These are phyloP conservation scores for Leishmania amazonensis DNA, from an alignment of 208 protist genomes.

Conservation along the genomic window DNA sequence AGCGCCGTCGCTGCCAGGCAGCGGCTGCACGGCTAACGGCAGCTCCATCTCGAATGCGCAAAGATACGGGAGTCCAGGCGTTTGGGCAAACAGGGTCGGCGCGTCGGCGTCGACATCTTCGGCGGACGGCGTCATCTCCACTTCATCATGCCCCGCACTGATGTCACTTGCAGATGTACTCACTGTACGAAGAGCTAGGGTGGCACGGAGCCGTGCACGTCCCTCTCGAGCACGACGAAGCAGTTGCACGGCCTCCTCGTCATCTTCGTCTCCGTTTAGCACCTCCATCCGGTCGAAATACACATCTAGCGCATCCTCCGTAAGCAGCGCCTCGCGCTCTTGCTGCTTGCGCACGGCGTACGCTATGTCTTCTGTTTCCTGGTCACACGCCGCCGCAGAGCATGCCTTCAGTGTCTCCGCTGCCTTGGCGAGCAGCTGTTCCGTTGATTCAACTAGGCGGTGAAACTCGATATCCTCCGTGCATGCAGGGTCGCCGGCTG, in stretches of 20 bases:
- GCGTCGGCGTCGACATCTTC: background rate
- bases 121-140: too few relatives aligned
- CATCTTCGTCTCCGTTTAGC: slow-evolving; percentile 23
- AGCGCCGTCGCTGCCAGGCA: background rate
- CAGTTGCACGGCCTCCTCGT: slow-evolving; percentile 33
- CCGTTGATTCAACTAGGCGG: slow-evolving; percentile 14
- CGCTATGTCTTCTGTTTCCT: background rate
- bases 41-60: slow-evolving; percentile 73
- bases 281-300: slow-evolving; percentile 15
- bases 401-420: background rate
- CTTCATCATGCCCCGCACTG: background rate
- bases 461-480: slow-evolving; percentile 6
- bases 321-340: slow-evolving; percentile 12
- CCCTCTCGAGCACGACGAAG: slow-evolving; percentile 25
- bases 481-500: background rate
- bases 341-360: slow-evolving; percentile 20
- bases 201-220: slow-evolving; percentile 2
- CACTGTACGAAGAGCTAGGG: background rate
- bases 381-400: background rate
- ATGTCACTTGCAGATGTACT: background rate
- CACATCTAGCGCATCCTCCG: slow-evolving; percentile 19
- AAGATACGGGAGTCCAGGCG: slow-evolving; percentile 13
- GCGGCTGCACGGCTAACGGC: background rate
- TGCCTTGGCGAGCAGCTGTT: slow-evolving; percentile 20
- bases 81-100: too few relatives aligned